Evolutionary conservation across 1,139 yeast species (phyloP).

Genomic region (Groenewaldozyma auringiensis): DNA sequence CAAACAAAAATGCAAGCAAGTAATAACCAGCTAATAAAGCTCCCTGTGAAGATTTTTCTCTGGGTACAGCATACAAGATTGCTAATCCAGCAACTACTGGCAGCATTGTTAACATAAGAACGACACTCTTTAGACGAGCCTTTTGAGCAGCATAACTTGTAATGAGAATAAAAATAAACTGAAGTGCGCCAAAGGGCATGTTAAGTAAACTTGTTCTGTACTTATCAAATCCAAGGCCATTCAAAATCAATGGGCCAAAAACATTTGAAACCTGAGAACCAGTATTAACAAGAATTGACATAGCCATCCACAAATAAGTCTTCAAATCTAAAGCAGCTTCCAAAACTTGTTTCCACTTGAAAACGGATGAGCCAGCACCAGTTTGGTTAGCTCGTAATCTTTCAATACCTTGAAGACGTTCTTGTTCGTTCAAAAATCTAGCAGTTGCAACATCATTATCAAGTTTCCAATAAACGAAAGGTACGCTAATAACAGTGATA

Average conservation of each 20-base stretch:
- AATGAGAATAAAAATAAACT: slow-evolving; percentile 7
- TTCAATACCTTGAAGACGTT: slow-evolving; percentile 45
- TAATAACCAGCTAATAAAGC: slow-evolving; percentile 11
- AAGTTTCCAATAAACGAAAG: slow-evolving; percentile 38
- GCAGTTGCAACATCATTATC: slow-evolving; percentile 53
- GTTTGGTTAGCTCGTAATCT: slow-evolving; percentile 41
- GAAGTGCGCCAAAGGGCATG: slow-evolving; percentile 10
- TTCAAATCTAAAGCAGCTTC: slow-evolving; percentile 35
- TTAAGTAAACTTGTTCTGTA: slow-evolving; percentile 10
- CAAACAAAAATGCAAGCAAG: slow-evolving; percentile 8
- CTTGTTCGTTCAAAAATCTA: slow-evolving; percentile 44
- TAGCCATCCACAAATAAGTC: slow-evolving; percentile 40
- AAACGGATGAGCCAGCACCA: slow-evolving; percentile 46
- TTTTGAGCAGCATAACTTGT: slow-evolving; percentile 9
- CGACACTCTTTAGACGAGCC: slow-evolving; percentile 8
- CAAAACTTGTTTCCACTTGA: slow-evolving; percentile 44
- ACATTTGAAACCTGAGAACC: slow-evolving; percentile 31
- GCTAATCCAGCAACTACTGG: slow-evolving; percentile 10
- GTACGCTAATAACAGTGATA: slow-evolving; percentile 4
- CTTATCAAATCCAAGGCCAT: slow-evolving; percentile 9
- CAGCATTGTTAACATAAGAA: slow-evolving; percentile 6
- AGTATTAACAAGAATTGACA: slow-evolving; percentile 35
- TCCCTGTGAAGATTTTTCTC: slow-evolving; percentile 8
- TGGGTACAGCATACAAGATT: slow-evolving; percentile 8
- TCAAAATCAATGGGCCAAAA: slow-evolving; percentile 10